Evolutionary conservation across 305 asterid genomes (phyloP).

Genomic region (Fraxinus velutina): DNA sequence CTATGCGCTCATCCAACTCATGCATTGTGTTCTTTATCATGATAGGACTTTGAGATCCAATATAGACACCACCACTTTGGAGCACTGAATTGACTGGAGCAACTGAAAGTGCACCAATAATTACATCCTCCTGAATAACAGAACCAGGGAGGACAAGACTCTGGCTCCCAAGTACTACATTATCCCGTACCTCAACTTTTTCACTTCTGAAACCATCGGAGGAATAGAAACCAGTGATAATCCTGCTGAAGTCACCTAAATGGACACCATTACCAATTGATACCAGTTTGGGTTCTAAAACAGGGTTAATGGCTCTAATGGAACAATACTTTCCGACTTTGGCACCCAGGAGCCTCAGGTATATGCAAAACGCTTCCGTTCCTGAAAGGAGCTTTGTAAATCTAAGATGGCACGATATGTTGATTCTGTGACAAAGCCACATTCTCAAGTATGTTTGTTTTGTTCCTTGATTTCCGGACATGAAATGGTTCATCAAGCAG

Average conservation of each 20-base stretch:
- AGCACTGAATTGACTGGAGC: slow-evolving; percentile 66
- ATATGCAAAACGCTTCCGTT: slow-evolving; percentile 78
- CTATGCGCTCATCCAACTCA: slow-evolving; percentile 65
- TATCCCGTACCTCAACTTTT: slow-evolving; percentile 53
- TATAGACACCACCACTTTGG: slow-evolving; percentile 69
- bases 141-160: slow-evolving; percentile 73
- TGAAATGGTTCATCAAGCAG: slow-evolving; percentile 26
- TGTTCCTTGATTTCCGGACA: slow-evolving; percentile 35
- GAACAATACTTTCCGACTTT: slow-evolving; percentile 73
- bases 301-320: slow-evolving; percentile 76
- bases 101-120: slow-evolving; percentile 81
- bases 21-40: slow-evolving; percentile 75
- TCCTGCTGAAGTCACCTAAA: slow-evolving; percentile 81
- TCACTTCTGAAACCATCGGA: slow-evolving; percentile 45
- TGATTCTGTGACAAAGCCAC: slow-evolving; percentile 64
- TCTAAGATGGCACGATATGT: slow-evolving; percentile 61
- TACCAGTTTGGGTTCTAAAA: slow-evolving; percentile 54
- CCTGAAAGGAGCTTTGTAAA: slow-evolving; percentile 86
- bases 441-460: slow-evolving; percentile 28
- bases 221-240: slow-evolving; percentile 60
- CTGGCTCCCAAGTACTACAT: slow-evolving; percentile 78
- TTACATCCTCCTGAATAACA: slow-evolving; percentile 53
- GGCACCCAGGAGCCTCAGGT: slow-evolving; percentile 67
- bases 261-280: slow-evolving; percentile 74
- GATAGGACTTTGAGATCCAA: slow-evolving; percentile 67